These are phyloP conservation scores for Veloboletus limbatus DNA, from an alignment of 1,284 basidiomycete genomes.

Conservation along the genomic window DNA sequence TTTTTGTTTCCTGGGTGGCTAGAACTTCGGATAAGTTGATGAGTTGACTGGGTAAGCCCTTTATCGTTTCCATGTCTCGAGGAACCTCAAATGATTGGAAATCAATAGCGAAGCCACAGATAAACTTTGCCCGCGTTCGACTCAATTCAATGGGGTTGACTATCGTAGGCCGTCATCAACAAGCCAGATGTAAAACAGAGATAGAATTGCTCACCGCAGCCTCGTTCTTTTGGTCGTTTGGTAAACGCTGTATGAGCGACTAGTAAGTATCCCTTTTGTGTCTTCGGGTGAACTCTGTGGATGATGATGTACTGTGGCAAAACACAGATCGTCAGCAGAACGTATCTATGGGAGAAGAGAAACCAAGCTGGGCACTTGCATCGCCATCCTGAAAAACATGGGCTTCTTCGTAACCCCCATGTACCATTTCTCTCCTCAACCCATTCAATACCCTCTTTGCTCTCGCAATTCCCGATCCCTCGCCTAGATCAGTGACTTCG, in stretches of 20 bases:
- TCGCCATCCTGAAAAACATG: slow-evolving; percentile 95
- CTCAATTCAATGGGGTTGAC: slow-evolving; percentile 83
- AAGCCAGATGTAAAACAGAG: not conserved
- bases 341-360: not conserved
- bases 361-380: slow-evolving; percentile 51
- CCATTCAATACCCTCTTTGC: slow-evolving; percentile 85
- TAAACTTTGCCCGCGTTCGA: slow-evolving; percentile 74
- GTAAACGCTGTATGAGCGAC: slow-evolving; percentile 88
- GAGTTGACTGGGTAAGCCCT: slow-evolving; percentile 73
- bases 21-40: slow-evolving; percentile 57
- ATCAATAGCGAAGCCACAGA: slow-evolving; percentile 75
- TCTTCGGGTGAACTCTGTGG: slow-evolving; percentile 86
- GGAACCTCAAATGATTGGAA: slow-evolving; percentile 61
- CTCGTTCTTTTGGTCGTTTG: slow-evolving; percentile 76
- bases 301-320: slow-evolving; percentile 74
- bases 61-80: slow-evolving; percentile 56
- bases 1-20: slow-evolving; percentile 56
- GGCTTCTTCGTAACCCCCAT: slow-evolving; percentile 80
- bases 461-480: slow-evolving; percentile 69
- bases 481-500: slow-evolving; percentile 53
- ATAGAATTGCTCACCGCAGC: slow-evolving; percentile 52
- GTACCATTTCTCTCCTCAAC: slow-evolving; percentile 86
- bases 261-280: slow-evolving; percentile 88
- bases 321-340: slow-evolving; percentile 4
- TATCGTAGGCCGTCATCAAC: slow-evolving; percentile 30